Base-by-base conservation (phyloP, 2,329 filamentous ascomycete species). In the Hypoxylon sp. region DNA sequence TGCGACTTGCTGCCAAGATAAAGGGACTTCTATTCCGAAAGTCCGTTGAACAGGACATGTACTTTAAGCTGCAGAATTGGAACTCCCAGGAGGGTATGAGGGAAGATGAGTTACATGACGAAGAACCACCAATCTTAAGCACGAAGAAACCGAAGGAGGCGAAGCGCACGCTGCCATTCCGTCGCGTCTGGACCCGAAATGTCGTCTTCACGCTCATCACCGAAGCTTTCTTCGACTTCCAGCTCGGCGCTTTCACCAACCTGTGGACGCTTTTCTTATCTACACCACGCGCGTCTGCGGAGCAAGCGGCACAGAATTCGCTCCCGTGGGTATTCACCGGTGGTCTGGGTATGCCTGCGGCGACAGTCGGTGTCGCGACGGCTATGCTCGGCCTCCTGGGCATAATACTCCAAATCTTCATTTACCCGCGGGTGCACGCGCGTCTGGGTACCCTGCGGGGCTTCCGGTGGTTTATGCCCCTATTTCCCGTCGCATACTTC, bases 231-330 rank as follows among this genome's bases (percentile, higher is more conserved):
- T 87, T 91, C 69, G 88, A 90, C 66, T 87, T 92, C 71, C 90
- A 92, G 77, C 86, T 82, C 67, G 88, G 86, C 64, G 86, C 89
- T 19, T 92, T 92, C 76, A 87, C 87, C 62, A 86, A 89, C 57
- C 81, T 92, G 56, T 90, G 87, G 79, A 88, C 89, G 11, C 82
- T 91, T 13, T 91, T 91, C 77, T 80, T 92, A 30, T 90, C 89
- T 0, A 88, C 87, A 0, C 87, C 88, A 0, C 86, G 88, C n/a
- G 81, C 77, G 10, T 69, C 68, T 55, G 74, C 70, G 72, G 62
- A 67, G 70, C 71, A 72, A 73, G 69, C 70, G 63, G 71, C 57
- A 66, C 69, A 50, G 13, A 71, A 76, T 70, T 68, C 75, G 74
- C 70, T 83, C 64, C 78, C 84, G 4, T 80, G 87, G 71, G 76